Percentiles rank a stretch among this genome's conserved stretches.
phyloP scores from a whole-genome alignment of 1,139 yeast species.

The Blastobotrys malaysiensis region DNA sequence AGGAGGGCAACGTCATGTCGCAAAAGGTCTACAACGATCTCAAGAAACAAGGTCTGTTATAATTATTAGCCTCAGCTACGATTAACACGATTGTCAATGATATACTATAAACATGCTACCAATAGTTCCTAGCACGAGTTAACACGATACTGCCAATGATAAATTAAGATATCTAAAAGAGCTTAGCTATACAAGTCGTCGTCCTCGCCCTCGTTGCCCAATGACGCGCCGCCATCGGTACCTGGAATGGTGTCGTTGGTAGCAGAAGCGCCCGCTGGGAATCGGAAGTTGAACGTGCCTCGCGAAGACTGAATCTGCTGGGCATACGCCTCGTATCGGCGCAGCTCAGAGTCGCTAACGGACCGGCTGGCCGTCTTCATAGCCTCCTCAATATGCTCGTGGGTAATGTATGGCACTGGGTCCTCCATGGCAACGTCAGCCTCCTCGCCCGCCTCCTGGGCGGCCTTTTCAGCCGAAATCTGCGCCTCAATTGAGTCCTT shows the following conservation, averaged over 20 bases:
- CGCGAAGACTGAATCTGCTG: conserved; percentile 94
- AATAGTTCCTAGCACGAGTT: no score
- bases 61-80: conserved; percentile 4
- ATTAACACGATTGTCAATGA: background rate
- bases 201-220: conserved; percentile 78
- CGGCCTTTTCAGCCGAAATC: conserved; percentile 43
- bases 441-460: conserved; percentile 42
- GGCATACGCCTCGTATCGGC: conserved; percentile 98
- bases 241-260: conserved; percentile 31
- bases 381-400: conserved; percentile 94
- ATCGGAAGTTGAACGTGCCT: conserved; percentile 55
- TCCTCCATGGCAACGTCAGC: conserved; percentile 61
- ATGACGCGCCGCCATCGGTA: conserved; percentile 42
- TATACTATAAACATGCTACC: no score
- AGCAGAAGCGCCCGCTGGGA: conserved; percentile 30
- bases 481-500: conserved; percentile 92
- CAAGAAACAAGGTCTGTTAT: conserved; percentile 75
- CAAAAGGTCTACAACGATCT: conserved; percentile 76
- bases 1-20: conserved; percentile 88
- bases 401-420: conserved; percentile 92
- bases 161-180: background rate
- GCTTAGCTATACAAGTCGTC: conserved; percentile 83
- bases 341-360: conserved; percentile 92
- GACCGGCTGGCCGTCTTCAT: conserved; percentile 99
- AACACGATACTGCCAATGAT: background rate